Base-by-base conservation (phyloP, 371 early-diverging fungal genomes). In the Circinella umbellata region DNA sequence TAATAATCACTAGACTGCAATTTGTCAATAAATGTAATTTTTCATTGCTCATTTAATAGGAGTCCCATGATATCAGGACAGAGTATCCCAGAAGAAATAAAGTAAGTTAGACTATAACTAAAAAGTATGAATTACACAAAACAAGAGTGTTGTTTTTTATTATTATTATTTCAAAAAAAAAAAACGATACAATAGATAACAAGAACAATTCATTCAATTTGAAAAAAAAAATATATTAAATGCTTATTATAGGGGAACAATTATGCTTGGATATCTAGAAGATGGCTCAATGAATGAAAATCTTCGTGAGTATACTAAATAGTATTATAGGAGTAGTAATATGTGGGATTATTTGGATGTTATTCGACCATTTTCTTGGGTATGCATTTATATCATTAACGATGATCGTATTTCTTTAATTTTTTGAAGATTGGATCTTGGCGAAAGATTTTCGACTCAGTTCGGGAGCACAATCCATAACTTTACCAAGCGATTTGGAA, bases 201-300 rank as follows among this genome's bases (percentile, higher is more conserved):
- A 27, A 27, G 27, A 27, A 27, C 27, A 27, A 27, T 27, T 27
- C 27, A 27, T 0, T 27, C 2, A 27, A 27, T 27, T 27, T 27
- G 0, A 27, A 27, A 27, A 27, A 27, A 27, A 27, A 27, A 27
- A 42, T 42, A n/a, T 11, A 59, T 36, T 17, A 54, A 37, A 11
- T 3, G 46, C 0, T 36, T 18, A 8, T 36, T 47, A 76, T 34
- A 57, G 66, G 38, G 83, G 80, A 34, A 61, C 63, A 0, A 74
- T 83, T 46, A 77, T 71, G 61, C 72, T 83, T 61, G 83, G 83
- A 49, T 83, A 80, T 47, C 46, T 78, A 8, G 75, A 78, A 61
- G 61, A 60, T 11, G 77, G 75, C 11, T 59, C 48, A 2, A 69
- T 72, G 61, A 79, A 77, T 39, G 80, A 80, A 51, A 79, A 83